phyloP scores from a whole-genome alignment of 2,329 filamentous ascomycete species.

The Colletotrichum australisinense region DNA sequence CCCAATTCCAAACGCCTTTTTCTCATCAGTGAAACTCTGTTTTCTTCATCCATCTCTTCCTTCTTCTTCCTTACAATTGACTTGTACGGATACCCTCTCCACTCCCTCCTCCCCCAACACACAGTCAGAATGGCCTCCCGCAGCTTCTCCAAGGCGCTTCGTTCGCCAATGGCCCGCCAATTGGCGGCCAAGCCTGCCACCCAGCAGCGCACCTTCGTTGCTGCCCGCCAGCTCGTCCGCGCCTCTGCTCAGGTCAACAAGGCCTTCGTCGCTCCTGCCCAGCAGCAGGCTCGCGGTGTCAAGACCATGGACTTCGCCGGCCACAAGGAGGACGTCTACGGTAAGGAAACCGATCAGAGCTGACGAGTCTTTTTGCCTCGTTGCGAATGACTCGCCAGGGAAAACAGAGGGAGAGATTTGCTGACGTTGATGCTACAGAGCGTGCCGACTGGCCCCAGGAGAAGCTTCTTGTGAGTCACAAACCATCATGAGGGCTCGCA shows the following conservation, averaged over 20 bases:
- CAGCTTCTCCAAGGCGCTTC: slow-evolving; percentile 76
- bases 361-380: neutral
- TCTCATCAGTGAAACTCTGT: slow-evolving; percentile 35
- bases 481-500: neutral
- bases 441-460: slow-evolving; percentile 98
- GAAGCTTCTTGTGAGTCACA: slow-evolving; percentile 87
- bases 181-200: slow-evolving; percentile 66
- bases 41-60: slow-evolving; percentile 31
- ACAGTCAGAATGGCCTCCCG: slow-evolving; percentile 79
- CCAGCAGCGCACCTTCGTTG: slow-evolving; percentile 72
- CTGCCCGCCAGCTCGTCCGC: slow-evolving; percentile 67
- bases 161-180: slow-evolving; percentile 72
- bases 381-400: slow-evolving; percentile 26
- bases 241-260: slow-evolving; percentile 56
- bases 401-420: slow-evolving; percentile 8
- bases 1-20: slow-evolving; percentile 37
- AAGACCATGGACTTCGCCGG: slow-evolving; percentile 99
- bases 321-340: slow-evolving; percentile 92
- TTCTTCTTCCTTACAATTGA: slow-evolving; percentile 36
- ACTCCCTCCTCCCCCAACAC: slow-evolving; percentile 46
- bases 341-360: slow-evolving; percentile 61
- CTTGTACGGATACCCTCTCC: slow-evolving; percentile 41
- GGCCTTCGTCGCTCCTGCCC: slow-evolving; percentile 57
- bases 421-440: slow-evolving; percentile 67
- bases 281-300: slow-evolving; percentile 84